Evolutionary conservation across 768 basidiomycete genomes (phyloP).

Genomic region (Tylopilus felleus): DNA sequence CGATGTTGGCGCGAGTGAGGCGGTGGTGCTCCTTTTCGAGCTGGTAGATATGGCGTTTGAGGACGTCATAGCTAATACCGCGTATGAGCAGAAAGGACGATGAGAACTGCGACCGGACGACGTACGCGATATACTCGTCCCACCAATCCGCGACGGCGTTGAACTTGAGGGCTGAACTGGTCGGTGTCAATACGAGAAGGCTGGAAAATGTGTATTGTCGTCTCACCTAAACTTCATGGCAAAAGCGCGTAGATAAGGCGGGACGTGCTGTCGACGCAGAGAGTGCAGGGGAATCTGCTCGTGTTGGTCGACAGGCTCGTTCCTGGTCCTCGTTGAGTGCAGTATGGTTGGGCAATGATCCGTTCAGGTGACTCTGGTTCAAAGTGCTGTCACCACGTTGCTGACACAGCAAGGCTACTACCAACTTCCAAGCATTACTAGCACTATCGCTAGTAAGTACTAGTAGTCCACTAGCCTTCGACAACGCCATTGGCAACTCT

Average conservation of each 20-base stretch:
- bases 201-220: not conserved
- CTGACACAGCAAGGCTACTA: not conserved
- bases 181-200: not conserved
- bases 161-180: conserved; percentile 81
- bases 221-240: conserved; percentile 38
- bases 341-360: conserved; percentile 7
- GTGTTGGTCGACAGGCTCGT: not conserved
- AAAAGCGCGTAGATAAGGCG: conserved; percentile 9
- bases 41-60: conserved; percentile 84
- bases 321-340: not conserved
- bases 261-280: not conserved
- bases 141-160: conserved; percentile 92
- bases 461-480: no score
- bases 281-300: conserved; percentile 29
- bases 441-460: no score
- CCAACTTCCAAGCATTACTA: no score
- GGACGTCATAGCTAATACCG: conserved; percentile 64
- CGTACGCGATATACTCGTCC: conserved; percentile 87
- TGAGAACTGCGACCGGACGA: conserved; percentile 11
- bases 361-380: not conserved
- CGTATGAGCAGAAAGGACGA: not conserved
- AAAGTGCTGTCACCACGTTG: not conserved
- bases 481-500: no score
- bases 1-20: conserved; percentile 39
- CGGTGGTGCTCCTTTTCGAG: conserved; percentile 73